Percentiles rank a stretch among this genome's conserved stretches.
Evolutionary conservation across 305 asterid species (phyloP).

Genomic region (Striga hermonthica): DNA sequence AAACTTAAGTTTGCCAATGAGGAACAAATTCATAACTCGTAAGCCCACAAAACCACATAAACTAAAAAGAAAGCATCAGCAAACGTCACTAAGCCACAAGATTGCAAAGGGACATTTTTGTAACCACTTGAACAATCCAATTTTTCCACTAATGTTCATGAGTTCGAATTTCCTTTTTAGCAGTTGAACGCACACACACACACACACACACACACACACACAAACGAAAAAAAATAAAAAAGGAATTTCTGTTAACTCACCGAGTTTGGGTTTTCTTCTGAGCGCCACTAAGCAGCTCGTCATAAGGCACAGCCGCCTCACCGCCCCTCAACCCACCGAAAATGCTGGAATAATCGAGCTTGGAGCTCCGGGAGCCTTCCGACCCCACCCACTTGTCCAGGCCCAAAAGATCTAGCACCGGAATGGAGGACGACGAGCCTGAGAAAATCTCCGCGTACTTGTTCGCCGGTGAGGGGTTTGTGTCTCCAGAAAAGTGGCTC

Average conservation of each 20-base stretch:
- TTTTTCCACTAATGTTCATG: not conserved
- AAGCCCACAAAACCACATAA: no score
- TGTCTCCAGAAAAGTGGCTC: not conserved
- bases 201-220: not conserved
- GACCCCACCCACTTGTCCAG: conserved; percentile 45
- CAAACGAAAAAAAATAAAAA: not conserved
- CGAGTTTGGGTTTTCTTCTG: conserved; percentile 31
- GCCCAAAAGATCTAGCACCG: conserved; percentile 69
- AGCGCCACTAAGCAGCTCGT: conserved; percentile 45
- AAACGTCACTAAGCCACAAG: no score
- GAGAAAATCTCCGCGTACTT: conserved; percentile 68
- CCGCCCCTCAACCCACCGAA: conserved; percentile 62
- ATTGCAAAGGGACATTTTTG: not conserved
- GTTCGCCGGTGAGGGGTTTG: not conserved
- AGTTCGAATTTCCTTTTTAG: not conserved
- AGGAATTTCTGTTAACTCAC: conserved; percentile 22
- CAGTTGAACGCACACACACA: not conserved
- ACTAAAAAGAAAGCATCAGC: no score
- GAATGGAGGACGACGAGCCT: conserved; percentile 64
- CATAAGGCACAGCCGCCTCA: conserved; percentile 52
- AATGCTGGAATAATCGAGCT: conserved; percentile 63
- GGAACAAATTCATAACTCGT: no score
- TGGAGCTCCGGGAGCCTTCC: conserved; percentile 36
- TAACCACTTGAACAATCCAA: not conserved
- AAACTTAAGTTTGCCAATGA: no score